Evolutionary conservation across 805 yeast species (phyloP).

Genomic region (Lipomyces spencermartinsiae): DNA sequence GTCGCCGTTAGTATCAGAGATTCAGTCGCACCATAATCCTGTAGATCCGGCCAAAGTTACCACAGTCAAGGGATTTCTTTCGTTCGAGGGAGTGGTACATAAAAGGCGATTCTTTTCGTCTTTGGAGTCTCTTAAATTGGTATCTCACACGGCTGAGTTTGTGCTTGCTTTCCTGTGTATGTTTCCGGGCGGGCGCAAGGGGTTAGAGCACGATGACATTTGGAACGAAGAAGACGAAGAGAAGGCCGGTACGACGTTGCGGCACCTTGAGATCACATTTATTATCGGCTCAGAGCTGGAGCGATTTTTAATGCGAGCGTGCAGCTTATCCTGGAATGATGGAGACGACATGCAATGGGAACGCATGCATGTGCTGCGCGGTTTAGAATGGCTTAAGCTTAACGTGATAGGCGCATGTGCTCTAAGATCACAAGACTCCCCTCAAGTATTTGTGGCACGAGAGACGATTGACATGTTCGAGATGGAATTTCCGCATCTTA

Average conservation of each 20-base stretch:
- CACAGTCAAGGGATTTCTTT: neutral
- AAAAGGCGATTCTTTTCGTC: neutral
- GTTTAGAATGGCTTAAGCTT: neutral
- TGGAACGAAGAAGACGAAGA: constrained; percentile 2
- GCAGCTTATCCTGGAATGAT: neutral
- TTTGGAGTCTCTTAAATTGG: neutral
- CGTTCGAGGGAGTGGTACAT: neutral
- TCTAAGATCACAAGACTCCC: neutral
- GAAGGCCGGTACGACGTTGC: neutral
- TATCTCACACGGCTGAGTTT: constrained; percentile 4
- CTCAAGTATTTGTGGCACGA: neutral
- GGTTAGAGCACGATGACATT: neutral
- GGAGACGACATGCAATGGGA: neutral
- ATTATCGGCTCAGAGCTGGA: constrained; percentile 1
- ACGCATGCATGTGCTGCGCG: constrained; percentile 5
- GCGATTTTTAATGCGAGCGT: neutral
- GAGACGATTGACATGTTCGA: neutral
- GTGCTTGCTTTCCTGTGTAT: constrained; percentile 1
- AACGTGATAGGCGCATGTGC: constrained; percentile 2
- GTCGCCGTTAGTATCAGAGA: neutral
- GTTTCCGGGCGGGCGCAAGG: neutral
- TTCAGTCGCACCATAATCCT: neutral
- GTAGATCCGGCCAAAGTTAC: neutral
- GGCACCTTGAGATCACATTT: neutral
- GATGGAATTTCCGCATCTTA: constrained; percentile 2